phyloP scores from a whole-genome alignment of 495 filamentous ascomycete genomes.

The Daldinia grandis region DNA sequence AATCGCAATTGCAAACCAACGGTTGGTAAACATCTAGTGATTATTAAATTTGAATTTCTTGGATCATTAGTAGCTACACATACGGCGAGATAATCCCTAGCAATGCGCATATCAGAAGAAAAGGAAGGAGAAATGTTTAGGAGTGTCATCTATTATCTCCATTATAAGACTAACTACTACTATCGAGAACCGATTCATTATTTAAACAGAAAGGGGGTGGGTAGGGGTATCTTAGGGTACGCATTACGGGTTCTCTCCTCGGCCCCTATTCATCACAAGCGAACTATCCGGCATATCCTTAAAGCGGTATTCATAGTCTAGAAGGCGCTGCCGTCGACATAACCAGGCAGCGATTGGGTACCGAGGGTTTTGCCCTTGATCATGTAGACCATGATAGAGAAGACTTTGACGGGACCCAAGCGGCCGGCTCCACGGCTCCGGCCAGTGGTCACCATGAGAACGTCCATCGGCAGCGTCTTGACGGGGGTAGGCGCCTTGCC shows the following conservation, averaged over 20 bases:
- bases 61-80: background rate
- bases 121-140: background rate
- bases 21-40: too few species aligned
- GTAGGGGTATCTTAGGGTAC: slow-evolving; percentile 34
- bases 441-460: slow-evolving; percentile 51
- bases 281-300: background rate
- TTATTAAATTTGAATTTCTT: background rate
- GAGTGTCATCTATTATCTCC: slow-evolving; percentile 11
- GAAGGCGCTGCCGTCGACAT: slow-evolving; percentile 52
- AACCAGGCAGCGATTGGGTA: slow-evolving; percentile 43
- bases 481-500: slow-evolving; percentile 46
- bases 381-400: slow-evolving; percentile 51
- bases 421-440: slow-evolving; percentile 53
- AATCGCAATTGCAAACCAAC: background rate
- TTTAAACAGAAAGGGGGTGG: slow-evolving; percentile 12
- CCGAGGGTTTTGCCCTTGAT: slow-evolving; percentile 56
- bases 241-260: slow-evolving; percentile 26
- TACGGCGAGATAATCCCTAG: background rate
- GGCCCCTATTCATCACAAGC: slow-evolving; percentile 1
- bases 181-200: slow-evolving; percentile 19
- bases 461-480: slow-evolving; percentile 55
- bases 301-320: slow-evolving; percentile 19
- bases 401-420: slow-evolving; percentile 49
- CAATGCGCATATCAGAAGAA: background rate
- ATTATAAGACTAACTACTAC: slow-evolving; percentile 20